These are phyloP conservation scores for Wickerhamiella slavikovae DNA, from an alignment of 805 yeast genomes.

Conservation along the genomic window DNA sequence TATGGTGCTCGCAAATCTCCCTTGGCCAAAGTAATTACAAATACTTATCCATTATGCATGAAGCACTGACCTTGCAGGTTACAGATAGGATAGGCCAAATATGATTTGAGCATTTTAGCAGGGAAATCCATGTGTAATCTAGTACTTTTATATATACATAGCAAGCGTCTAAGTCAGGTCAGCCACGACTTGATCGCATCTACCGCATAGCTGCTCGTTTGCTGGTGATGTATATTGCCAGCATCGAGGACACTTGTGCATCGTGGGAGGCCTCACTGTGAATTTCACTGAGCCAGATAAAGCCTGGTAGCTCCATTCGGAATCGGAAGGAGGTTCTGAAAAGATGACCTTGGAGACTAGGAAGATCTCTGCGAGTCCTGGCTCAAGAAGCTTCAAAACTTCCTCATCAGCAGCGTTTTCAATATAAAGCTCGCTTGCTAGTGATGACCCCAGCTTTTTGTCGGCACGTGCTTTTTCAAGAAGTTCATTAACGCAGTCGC, in stretches of 20 bases:
- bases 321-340: conserved; percentile 10
- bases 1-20: no score
- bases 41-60: no score
- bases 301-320: conserved; percentile 17
- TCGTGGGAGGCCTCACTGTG: conserved; percentile 25
- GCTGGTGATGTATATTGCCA: conserved; percentile 53
- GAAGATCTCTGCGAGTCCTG: conserved; percentile 35
- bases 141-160: no score
- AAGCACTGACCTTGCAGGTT: no score
- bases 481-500: conserved; percentile 28
- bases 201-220: conserved; percentile 38
- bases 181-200: no score
- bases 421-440: conserved; percentile 33
- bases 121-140: no score
- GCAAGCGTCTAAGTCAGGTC: no score
- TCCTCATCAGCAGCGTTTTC: conserved; percentile 10
- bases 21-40: no score
- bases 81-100: no score
- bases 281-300: conserved; percentile 18
- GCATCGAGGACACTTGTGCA: conserved; percentile 75
- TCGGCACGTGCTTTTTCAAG: conserved; percentile 37
- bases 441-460: conserved; percentile 27
- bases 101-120: no score
- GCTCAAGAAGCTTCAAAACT: conserved; percentile 14
- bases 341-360: conserved; percentile 42